A percentile compares a stretch with the other conserved stretches of the same genome.
Evolutionary conservation across 1,284 basidiomycete genomes (phyloP).

Genomic region (Leccinum angustisporum): DNA sequence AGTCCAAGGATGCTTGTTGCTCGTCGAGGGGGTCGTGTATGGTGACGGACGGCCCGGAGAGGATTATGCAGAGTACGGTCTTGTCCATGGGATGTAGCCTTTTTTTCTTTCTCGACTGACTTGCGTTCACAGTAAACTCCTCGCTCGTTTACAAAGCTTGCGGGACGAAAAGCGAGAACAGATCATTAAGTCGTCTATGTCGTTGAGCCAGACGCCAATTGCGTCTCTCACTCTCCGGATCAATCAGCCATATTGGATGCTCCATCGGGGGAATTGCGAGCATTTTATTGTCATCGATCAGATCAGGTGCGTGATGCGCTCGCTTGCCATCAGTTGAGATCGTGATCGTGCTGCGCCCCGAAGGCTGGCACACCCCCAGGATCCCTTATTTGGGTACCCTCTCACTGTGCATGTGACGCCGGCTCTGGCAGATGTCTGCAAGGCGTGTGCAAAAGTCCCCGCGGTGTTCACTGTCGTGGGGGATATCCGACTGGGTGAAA

Average conservation of each 20-base stretch:
- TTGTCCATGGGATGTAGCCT: neutral
- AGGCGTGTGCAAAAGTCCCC: conserved; percentile 66
- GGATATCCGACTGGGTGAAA: conserved; percentile 73
- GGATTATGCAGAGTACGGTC: conserved; percentile 61
- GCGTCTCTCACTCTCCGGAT: conserved; percentile 56
- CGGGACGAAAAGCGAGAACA: conserved; percentile 35
- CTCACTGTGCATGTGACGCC: conserved; percentile 64
- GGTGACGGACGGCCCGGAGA: conserved; percentile 46
- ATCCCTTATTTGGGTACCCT: conserved; percentile 60
- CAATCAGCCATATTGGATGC: conserved; percentile 76
- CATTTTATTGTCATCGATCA: conserved; percentile 74
- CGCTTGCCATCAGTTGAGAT: neutral
- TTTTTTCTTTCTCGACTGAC: neutral
- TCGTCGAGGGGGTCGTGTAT: conserved; percentile 59
- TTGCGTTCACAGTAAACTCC: conserved; percentile 46
- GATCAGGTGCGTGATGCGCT: conserved; percentile 53
- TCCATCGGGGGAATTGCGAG: conserved; percentile 79
- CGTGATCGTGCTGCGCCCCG: neutral
- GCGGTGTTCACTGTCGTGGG: conserved; percentile 64
- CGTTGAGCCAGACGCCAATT: conserved; percentile 50
- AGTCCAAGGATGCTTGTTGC: conserved; percentile 47
- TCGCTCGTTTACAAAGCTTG: conserved; percentile 41
- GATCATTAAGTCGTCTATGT: conserved; percentile 44
- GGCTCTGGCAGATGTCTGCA: conserved; percentile 59
- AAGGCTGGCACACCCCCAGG: conserved; percentile 58